Base-by-base conservation (phyloP, 768 basidiomycete genomes). In the Russula vinacea region DNA sequence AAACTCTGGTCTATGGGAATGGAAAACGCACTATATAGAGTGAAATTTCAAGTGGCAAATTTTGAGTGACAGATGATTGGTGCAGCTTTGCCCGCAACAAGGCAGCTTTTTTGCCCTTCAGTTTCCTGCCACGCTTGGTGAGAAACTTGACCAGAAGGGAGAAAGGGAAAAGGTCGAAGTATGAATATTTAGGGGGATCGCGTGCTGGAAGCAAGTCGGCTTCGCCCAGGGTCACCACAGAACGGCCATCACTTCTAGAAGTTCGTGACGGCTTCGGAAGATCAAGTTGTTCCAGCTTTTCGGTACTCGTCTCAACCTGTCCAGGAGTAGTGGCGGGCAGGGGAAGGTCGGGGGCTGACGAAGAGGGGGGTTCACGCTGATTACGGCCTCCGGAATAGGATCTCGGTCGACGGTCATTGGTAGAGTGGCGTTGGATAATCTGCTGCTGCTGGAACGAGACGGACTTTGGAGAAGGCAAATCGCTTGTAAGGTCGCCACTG, bases 131-230 rank as follows among this genome's bases (percentile, higher is more conserved):
- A 13, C 74, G 71, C 65, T 78, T 76, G 9, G 79, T 76, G 42
- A 88, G 72, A 45, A 72, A 73, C 37, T 74, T 69, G 5, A 85
- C 80, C 29, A 86, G 69, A 7, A 88, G 73, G 35, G 88, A 87
- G 73, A 89, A 86, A 19, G 88, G 87, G 74, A 87, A 89, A 9
- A 88, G 65, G 70, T 89, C 87, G 62, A 87, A 82, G 42, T 85
- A 40, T 58, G 81, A 77, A 67, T 82, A 85, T 70, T 80, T 80
- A 1, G 87, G 86, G 4, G 88, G 86, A 72, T 79, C 78, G 50
- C 74, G 74, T 4, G 83, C 79, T 5, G 88, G 86, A 16, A 82
- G 70, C 29, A 88, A 74, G 24, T 84, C 84, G 19, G 82, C 82
- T 16, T 70, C 69, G 45, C 9, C 47, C 19, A 73, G 69, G n/a